A percentile compares a stretch with the other conserved stretches of the same genome.
phyloP scores from a whole-genome alignment of 768 basidiomycete species.

The Mycena galopus region DNA sequence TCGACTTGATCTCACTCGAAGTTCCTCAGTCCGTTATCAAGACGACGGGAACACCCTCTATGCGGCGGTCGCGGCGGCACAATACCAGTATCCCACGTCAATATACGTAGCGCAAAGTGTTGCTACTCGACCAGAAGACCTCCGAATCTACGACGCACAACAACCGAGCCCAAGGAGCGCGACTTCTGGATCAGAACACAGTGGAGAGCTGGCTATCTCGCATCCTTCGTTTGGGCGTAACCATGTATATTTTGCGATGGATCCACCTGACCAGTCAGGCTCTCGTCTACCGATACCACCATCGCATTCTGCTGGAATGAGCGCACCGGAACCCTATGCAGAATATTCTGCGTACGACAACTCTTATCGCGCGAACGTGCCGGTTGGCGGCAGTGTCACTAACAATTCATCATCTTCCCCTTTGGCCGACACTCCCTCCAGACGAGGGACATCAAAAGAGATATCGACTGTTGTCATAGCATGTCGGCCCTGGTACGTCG shows the following conservation, averaged over 20 bases:
- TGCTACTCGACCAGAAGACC: conserved; percentile 29
- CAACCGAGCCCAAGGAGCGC: conserved; percentile 36
- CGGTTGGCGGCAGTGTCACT: conserved; percentile 48
- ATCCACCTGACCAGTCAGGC: conserved; percentile 30
- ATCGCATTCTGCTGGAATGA: conserved; percentile 5
- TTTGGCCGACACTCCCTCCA: conserved; percentile 49
- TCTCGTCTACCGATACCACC: conserved; percentile 23
- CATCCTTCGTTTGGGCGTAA: conserved; percentile 32
- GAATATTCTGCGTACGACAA: conserved; percentile 24
- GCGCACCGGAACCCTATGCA: conserved; percentile 11
- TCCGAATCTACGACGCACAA: conserved; percentile 18
- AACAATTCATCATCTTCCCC: conserved; percentile 39
- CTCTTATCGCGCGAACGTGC: conserved; percentile 52
- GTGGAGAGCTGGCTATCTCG: conserved; percentile 15
- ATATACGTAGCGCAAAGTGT: conserved; percentile 30
- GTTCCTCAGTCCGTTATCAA: conserved; percentile 76
- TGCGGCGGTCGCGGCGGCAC: conserved; percentile 26
- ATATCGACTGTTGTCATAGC: conserved; percentile 82
- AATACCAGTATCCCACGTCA: conserved; percentile 37
- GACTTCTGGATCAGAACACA: conserved; percentile 35
- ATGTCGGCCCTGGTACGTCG: conserved; percentile 84
- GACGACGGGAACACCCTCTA: conserved; percentile 44
- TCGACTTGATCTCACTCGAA: conserved; percentile 51
- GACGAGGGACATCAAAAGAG: conserved; percentile 64
- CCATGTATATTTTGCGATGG: conserved; percentile 33